These are phyloP conservation scores for Penstemon davidsonii DNA, from an alignment of 257 asterid genomes.

Conservation along the genomic window DNA sequence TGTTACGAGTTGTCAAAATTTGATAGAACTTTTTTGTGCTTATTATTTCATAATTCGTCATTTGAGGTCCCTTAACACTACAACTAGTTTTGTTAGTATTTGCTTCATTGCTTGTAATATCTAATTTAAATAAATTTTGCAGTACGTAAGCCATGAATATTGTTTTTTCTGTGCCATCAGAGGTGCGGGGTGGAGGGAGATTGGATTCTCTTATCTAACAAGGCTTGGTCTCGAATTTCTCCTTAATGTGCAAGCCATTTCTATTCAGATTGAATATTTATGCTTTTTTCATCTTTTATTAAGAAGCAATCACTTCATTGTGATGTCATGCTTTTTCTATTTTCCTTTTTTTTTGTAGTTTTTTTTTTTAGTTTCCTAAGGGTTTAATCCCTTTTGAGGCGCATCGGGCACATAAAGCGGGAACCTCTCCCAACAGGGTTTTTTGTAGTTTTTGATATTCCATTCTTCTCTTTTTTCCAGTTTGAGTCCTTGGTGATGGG, in stretches of 20 bases:
- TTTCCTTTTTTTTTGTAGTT: not conserved
- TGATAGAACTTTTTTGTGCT: not conserved
- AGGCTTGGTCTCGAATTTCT: not conserved
- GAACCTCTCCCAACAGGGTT: no score
- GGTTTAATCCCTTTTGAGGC: no score
- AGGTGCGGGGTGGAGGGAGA: not conserved
- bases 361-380: not conserved
- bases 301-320: not conserved
- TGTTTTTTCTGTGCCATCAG: not conserved
- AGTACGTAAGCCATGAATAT: not conserved
- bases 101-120: not conserved
- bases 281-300: not conserved
- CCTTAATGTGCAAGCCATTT: not conserved
- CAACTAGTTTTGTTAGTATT: not conserved
- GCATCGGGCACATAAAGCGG: no score
- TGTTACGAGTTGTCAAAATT: not conserved
- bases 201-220: not conserved
- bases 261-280: no score
- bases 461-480: not conserved
- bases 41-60: not conserved
- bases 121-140: not conserved
- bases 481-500: not conserved
- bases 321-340: not conserved
- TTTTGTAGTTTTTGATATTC: not conserved
- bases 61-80: not conserved